These are phyloP conservation scores for Teunomyces cretensis DNA, from an alignment of 805 yeast species.

Conservation along the genomic window DNA sequence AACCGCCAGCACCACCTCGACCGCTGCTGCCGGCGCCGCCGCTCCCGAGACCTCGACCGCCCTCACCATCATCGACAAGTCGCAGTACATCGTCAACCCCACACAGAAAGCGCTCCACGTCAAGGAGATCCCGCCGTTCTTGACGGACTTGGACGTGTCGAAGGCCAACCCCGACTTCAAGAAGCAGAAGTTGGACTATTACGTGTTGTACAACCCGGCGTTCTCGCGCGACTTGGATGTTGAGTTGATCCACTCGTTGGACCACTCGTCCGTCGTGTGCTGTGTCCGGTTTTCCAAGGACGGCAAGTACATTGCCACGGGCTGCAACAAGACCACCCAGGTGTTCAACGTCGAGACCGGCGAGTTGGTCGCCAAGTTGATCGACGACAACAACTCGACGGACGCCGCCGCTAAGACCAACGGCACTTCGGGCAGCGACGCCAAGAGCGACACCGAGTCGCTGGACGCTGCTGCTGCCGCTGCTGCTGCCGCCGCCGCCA, in stretches of 20 bases:
- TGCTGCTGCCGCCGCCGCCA: slow-evolving; percentile 53
- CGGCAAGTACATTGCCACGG: slow-evolving; percentile 92
- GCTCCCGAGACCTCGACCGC: slow-evolving; percentile 28
- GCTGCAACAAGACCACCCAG: slow-evolving; percentile 94
- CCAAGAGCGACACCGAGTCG: slow-evolving; percentile 24
- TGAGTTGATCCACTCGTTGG: slow-evolving; percentile 83
- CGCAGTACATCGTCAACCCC: slow-evolving; percentile 43
- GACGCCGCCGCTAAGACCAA: slow-evolving; percentile 34
- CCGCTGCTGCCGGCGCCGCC: slow-evolving; percentile 15
- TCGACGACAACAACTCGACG: slow-evolving; percentile 61
- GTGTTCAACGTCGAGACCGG: slow-evolving; percentile 93
- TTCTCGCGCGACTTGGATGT: slow-evolving; percentile 69
- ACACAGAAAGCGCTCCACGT: slow-evolving; percentile 53
- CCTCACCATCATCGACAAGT: slow-evolving; percentile 37
- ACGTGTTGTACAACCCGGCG: slow-evolving; percentile 87
- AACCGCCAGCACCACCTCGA: slow-evolving; percentile 8
- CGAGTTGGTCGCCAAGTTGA: slow-evolving; percentile 78
- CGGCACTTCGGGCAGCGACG: slow-evolving; percentile 11
- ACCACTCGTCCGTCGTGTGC: slow-evolving; percentile 93
- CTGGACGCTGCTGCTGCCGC: slow-evolving; percentile 16
- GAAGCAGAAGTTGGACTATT: slow-evolving; percentile 82
- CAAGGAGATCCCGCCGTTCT: slow-evolving; percentile 79
- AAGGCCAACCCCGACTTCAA: slow-evolving; percentile 74
- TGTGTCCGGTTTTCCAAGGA: slow-evolving; percentile 91
- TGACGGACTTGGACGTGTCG: slow-evolving; percentile 75